These are phyloP conservation scores for Alternaria brassicae DNA, from an alignment of 2,329 filamentous ascomycete genomes.

Conservation along the genomic window DNA sequence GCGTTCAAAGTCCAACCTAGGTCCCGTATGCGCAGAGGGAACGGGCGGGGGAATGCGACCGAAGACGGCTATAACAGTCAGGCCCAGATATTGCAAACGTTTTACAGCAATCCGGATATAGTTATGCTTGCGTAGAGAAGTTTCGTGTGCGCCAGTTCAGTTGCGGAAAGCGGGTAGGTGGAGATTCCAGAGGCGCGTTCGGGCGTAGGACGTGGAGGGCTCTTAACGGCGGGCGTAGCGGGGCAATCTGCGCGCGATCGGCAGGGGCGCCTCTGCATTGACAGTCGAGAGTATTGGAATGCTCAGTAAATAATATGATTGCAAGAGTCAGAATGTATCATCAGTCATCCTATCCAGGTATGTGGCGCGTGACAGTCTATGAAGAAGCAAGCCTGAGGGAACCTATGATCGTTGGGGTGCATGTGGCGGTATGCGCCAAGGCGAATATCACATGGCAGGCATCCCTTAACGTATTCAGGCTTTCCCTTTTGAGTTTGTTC, in stretches of 20 bases:
- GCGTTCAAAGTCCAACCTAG: conserved; percentile 14
- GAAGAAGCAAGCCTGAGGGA: conserved; percentile 33
- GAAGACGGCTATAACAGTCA: not conserved
- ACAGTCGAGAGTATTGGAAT: not conserved
- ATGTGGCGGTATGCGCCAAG: conserved; percentile 36
- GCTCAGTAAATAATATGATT: conserved; percentile 4
- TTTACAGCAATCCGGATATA: not conserved
- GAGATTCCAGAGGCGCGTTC: conserved; percentile 22
- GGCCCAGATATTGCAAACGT: not conserved
- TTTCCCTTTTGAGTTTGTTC: conserved; percentile 27
- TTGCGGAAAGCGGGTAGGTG: conserved; percentile 12
- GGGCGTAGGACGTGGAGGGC: conserved; percentile 20
- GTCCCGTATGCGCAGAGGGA: conserved; percentile 6
- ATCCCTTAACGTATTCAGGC: conserved; percentile 19
- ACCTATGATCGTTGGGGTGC: conserved; percentile 32
- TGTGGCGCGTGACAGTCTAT: conserved; percentile 18
- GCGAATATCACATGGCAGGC: conserved; percentile 22
- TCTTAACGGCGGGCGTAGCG: conserved; percentile 16
- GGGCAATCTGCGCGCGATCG: conserved; percentile 28
- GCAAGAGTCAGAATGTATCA: conserved; percentile 17
- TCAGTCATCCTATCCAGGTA: conserved; percentile 3
- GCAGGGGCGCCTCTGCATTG: not conserved
- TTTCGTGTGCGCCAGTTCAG: not conserved
- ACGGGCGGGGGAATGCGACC: not conserved
- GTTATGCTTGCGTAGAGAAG: not conserved